A percentile compares a stretch with the other conserved stretches of the same genome.
Evolutionary conservation across 768 basidiomycete genomes (phyloP).

Genomic region (Paxillus ammoniavirescens): DNA sequence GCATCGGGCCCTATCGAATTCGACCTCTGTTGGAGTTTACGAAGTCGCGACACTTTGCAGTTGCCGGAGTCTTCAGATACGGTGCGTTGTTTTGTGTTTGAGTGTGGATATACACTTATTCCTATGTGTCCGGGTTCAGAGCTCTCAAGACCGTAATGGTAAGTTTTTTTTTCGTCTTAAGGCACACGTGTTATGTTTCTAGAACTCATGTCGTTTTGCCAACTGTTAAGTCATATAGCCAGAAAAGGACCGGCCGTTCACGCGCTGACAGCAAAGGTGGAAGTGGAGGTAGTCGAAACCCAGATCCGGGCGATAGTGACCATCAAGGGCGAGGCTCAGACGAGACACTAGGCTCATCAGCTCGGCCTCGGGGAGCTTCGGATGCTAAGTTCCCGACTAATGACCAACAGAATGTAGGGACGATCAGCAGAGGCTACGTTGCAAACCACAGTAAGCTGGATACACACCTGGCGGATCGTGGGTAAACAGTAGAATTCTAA

Average conservation of each 20-base stretch:
- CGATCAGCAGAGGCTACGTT: constrained; percentile 18
- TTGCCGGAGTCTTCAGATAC: constrained; percentile 85
- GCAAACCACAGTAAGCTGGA: constrained; percentile 29
- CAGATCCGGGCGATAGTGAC: constrained; percentile 37
- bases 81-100: constrained; percentile 47
- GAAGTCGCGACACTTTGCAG: constrained; percentile 93
- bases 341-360: constrained; percentile 31
- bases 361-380: constrained; percentile 64
- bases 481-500: constrained; percentile 27
- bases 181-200: background rate
- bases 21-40: constrained; percentile 88
- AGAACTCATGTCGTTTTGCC: constrained; percentile 11
- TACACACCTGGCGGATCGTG: constrained; percentile 14
- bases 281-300: constrained; percentile 36
- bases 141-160: constrained; percentile 86
- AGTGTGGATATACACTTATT: constrained; percentile 9
- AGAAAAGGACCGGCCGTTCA: constrained; percentile 60
- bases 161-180: constrained; percentile 21
- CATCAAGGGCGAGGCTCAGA: constrained; percentile 33
- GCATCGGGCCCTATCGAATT: constrained; percentile 83
- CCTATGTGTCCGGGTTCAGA: constrained; percentile 32
- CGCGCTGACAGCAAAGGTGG: constrained; percentile 50
- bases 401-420: constrained; percentile 27
- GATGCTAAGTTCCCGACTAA: constrained; percentile 47
- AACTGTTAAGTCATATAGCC: constrained; percentile 65